Evolutionary conservation across 331 rosid species (phyloP), one percentile per base, ranked within the genome.

Genomic region (Quercus tomentella): DNA sequence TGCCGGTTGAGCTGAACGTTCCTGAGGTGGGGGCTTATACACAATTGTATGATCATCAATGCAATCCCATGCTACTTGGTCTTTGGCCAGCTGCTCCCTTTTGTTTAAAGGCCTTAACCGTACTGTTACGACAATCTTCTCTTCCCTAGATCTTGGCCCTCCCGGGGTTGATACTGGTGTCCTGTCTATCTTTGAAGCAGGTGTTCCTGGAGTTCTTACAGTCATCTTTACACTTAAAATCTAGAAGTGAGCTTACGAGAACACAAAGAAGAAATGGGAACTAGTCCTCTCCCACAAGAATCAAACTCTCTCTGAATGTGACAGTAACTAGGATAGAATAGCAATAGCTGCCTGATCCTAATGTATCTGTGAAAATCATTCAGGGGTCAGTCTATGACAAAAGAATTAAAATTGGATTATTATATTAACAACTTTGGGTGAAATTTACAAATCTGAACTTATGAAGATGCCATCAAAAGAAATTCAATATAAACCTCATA

Each of bases 21-120:
- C 99, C 21, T 88, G 83, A 62, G 87, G 5, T 1, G 85, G 92
- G 20, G 94, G 93, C 78, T 92, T 96, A 73, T 85, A 66, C 67
- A 93, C 89, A 23, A 96, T 93, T 0, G 94, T 90, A 78, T 84
- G 81, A 49, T 92, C 95, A 76, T 93, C 94, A 6, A 88, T 16
- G 68, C 99, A 96, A 21, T 96, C 99, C 99, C 99, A 96, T 30
- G 98, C 99, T 58, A 93, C 94, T 78, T 92, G 97, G 67, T 96
- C 99, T 76, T 89, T 93, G 56, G 97, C 95, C 70, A 88, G 80
- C 57, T 91, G 99, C 82, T 96, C 99, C 79, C 88, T 93, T 81
- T 89, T 90, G 84, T 87, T 96, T 37, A 96, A 80, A 56, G 99
- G 98, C 77, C 99, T 89, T 70, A 96, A 79, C 81, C 99, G 86